Base-by-base conservation (phyloP, 768 basidiomycete genomes). In the Suillus hirtellus region DNA sequence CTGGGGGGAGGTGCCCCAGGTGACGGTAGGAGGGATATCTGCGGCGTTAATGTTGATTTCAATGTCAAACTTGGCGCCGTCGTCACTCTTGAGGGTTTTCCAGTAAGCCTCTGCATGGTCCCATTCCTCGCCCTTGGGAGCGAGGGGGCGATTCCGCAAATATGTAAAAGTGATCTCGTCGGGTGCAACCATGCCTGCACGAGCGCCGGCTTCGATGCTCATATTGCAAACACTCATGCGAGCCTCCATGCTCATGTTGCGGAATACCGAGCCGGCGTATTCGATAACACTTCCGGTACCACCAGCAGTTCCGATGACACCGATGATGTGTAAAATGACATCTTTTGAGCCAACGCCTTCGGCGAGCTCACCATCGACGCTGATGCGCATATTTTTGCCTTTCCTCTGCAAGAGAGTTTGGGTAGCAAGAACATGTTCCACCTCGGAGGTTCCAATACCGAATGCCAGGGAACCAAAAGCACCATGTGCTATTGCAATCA, bases 391-490 rank as follows among this genome's bases (percentile, higher is more conserved):
- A 78, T 95, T 96, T 79, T 94, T 94, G 61, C 86, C 85, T 76
- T 95, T 94, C 72, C 83, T 87, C 77, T 96, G 94, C 65, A 93
- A 79, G 24, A 96, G 80, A 56, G 92, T 93, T 76, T 96, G 94
- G 9, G 94, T 96, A 15, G 94, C 94, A 55, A 96, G 88, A 67
- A 95, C 94, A 73, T 96, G 94, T 72, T 96, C 94, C 69, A 96
- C 94, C 72, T 96, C 93, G 58, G 93, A 95, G 14, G 94, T 96
- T 46, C 94, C 94, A 69, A 96, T 95, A 64, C 94, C 94, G 70
- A 95, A 96, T 0, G 94, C 94, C 65, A 96, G 83, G 54, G 94
- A 93, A 54, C 94, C 94, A 72, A 96, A 96, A 2, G 94, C 94
- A 56, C 94, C 94, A 73, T 96, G 94, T 14, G 94, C 90, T 92